Percentiles rank a stretch among this genome's conserved stretches.
phyloP scores from a whole-genome alignment of 2,329 filamentous ascomycete genomes.

The Colletotrichum lentis region DNA sequence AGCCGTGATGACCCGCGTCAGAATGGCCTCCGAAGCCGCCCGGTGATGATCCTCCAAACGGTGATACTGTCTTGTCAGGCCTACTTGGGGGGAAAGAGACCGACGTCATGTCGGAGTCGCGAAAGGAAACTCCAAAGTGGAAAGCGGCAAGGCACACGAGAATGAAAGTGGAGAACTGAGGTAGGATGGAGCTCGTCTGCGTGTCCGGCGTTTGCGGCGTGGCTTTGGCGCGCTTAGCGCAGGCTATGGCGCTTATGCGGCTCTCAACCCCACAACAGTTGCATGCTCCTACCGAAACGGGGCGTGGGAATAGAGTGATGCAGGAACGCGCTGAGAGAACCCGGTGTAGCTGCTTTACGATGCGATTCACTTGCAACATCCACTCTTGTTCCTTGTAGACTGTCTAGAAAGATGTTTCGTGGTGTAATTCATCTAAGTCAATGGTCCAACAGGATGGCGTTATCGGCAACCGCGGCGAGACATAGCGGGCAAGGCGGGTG shows the following conservation, averaged over 20 bases:
- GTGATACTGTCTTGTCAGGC: conserved; percentile 18
- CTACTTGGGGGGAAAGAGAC: conserved; percentile 35
- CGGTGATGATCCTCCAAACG: conserved; percentile 22
- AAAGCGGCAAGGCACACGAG: conserved; percentile 27
- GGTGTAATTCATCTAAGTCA: background rate
- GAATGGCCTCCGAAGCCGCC: conserved; percentile 26
- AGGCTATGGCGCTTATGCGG: conserved; percentile 1
- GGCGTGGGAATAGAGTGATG: background rate
- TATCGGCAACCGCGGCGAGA: background rate
- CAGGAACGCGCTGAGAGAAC: background rate
- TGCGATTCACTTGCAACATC: background rate
- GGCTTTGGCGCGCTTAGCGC: conserved; percentile 12
- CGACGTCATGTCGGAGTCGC: conserved; percentile 37
- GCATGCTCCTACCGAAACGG: background rate
- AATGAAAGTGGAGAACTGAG: conserved; percentile 33
- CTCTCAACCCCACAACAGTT: background rate
- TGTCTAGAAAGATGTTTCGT: background rate
- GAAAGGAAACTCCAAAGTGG: conserved; percentile 22
- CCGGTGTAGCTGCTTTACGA: background rate
- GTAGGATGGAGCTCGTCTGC: conserved; percentile 32
- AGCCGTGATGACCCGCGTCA: conserved; percentile 38
- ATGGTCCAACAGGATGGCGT: background rate
- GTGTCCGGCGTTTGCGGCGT: conserved; percentile 21
- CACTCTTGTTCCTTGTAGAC: too few species aligned
- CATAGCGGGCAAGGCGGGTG: background rate